A percentile compares a stretch with the other conserved stretches of the same genome.
These are phyloP conservation scores for Neocucurbitaria cava DNA, from an alignment of 2,329 filamentous ascomycete species.

Conservation along the genomic window DNA sequence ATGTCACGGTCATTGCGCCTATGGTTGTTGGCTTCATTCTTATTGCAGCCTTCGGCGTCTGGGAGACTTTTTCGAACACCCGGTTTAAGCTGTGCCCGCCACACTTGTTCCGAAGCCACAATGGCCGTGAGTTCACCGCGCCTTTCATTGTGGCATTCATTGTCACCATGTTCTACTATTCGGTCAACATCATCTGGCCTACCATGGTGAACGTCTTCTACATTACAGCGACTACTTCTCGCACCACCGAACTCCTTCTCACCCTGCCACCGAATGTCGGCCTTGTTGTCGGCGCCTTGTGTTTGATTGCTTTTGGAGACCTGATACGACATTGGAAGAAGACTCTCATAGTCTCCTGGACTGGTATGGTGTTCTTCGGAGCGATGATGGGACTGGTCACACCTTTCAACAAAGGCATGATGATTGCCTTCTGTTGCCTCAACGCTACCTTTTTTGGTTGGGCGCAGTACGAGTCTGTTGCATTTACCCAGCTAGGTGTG, in stretches of 20 bases:
- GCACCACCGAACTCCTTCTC: constrained; percentile 46
- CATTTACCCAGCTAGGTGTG: constrained; percentile 42
- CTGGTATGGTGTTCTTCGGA: constrained; percentile 59
- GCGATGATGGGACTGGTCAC: constrained; percentile 54
- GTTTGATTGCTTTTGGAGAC: constrained; percentile 53
- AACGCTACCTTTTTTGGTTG: constrained; percentile 42
- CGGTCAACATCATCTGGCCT: constrained; percentile 55
- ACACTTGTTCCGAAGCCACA: constrained; percentile 54
- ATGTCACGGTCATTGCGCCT: constrained; percentile 40
- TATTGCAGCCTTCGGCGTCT: constrained; percentile 43
- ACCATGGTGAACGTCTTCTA: constrained; percentile 59
- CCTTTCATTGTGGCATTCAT: constrained; percentile 56
- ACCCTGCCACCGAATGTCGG: constrained; percentile 58
- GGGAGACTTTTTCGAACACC: constrained; percentile 38
- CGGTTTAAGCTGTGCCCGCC: constrained; percentile 48
- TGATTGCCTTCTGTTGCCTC: constrained; percentile 58
- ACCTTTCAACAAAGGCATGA: constrained; percentile 54
- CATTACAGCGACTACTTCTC: constrained; percentile 39
- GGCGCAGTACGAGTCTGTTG: constrained; percentile 41
- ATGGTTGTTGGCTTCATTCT: constrained; percentile 44
- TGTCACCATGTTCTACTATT: constrained; percentile 63
- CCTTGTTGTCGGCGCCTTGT: constrained; percentile 52
- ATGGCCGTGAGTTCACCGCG: constrained; percentile 57
- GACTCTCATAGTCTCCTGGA: constrained; percentile 54
- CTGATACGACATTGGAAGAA: constrained; percentile 56